These are phyloP conservation scores for Candida nitratophila DNA, from an alignment of 805 yeast genomes.

Conservation along the genomic window DNA sequence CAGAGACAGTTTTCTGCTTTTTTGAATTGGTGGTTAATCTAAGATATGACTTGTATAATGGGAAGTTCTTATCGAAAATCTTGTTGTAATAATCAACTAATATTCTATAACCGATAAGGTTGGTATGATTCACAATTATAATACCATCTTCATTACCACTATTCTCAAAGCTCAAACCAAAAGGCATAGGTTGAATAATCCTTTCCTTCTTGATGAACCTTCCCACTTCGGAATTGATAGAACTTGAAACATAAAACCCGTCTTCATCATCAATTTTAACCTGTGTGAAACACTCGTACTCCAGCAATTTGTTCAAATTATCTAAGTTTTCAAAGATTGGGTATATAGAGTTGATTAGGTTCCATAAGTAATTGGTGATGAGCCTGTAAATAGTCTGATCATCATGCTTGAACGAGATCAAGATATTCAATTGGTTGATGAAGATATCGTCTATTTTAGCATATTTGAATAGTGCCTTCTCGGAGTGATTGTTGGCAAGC, in stretches of 20 bases:
- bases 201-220: slow-evolving; percentile 18
- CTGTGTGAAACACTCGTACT: slow-evolving; percentile 14
- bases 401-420: slow-evolving; percentile 20
- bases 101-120: slow-evolving; percentile 1
- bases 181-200: slow-evolving; percentile 20
- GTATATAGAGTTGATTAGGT: slow-evolving; percentile 13
- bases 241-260: not conserved
- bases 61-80: not conserved
- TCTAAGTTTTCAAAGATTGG: slow-evolving; percentile 18
- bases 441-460: slow-evolving; percentile 19
- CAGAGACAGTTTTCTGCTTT: not conserved
- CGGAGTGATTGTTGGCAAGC: not conserved
- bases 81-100: not conserved
- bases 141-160: not conserved
- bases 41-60: not conserved
- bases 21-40: not conserved
- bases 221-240: slow-evolving; percentile 12
- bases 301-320: slow-evolving; percentile 11
- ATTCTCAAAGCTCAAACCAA: slow-evolving; percentile 17
- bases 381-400: slow-evolving; percentile 20
- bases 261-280: slow-evolving; percentile 12
- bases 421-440: slow-evolving; percentile 7
- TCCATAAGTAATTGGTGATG: slow-evolving; percentile 16
- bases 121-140: not conserved
- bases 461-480: not conserved